These are phyloP conservation scores for Saccharomyces hybrid DNA, from an alignment of 1,139 yeast species.

Conservation along the genomic window DNA sequence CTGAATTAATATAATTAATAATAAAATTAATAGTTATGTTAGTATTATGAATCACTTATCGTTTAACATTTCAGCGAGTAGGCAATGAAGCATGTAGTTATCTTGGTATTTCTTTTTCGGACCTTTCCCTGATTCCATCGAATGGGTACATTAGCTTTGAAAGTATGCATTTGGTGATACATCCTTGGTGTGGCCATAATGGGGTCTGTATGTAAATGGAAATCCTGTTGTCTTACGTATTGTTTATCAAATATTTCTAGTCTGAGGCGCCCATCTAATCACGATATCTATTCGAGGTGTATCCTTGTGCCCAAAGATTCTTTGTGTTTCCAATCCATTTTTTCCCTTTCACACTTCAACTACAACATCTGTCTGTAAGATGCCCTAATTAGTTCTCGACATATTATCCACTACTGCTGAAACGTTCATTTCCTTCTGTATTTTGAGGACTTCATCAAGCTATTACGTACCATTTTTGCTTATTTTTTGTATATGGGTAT, in stretches of 20 bases:
- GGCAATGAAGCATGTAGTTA: neutral
- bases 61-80: neutral
- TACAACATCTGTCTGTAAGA: neutral
- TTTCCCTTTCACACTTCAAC: neutral
- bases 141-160: neutral
- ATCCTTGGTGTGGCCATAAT: neutral
- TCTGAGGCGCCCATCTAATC: neutral
- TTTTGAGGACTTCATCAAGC: neutral
- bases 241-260: no score
- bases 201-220: neutral
- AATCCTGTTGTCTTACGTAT: no score
- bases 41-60: neutral
- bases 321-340: neutral
- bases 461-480: slow-evolving; percentile 17
- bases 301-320: neutral
- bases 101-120: neutral
- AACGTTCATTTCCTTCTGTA: neutral
- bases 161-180: no score
- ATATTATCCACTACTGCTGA: neutral
- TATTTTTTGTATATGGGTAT: slow-evolving; percentile 5
- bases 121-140: neutral
- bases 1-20: slow-evolving; percentile 31
- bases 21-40: neutral
- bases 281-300: neutral
- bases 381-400: neutral